These are phyloP conservation scores for Uronychia binucleata DNA, from an alignment of 73 alveolate genomes.

Conservation along the genomic window DNA sequence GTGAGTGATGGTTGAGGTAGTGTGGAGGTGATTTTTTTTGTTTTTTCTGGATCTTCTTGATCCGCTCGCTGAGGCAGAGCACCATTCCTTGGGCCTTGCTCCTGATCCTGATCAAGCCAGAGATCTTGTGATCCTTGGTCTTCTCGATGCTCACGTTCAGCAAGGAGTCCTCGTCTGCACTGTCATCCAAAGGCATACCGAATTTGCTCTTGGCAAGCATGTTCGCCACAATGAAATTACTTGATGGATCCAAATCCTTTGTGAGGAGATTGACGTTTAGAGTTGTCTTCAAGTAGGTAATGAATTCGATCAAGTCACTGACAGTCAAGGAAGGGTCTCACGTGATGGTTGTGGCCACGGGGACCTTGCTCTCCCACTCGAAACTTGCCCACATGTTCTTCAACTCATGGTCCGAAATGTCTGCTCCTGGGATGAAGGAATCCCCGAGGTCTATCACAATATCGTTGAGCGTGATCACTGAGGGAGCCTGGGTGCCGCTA, in stretches of 20 bases:
- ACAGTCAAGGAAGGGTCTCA: neutral
- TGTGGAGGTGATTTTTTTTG: too few relatives aligned
- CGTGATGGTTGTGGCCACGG: constrained; percentile 62
- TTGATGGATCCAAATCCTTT: constrained; percentile 67
- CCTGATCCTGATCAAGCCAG: constrained; percentile 90
- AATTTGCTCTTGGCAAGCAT: constrained; percentile 89
- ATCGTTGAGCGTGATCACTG: constrained; percentile 84
- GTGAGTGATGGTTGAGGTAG: too few relatives aligned
- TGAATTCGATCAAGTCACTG: constrained; percentile 72
- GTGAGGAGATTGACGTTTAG: constrained; percentile 80
- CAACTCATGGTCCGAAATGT: constrained; percentile 78
- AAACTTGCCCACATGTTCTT: constrained; percentile 96
- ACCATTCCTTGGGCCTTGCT: constrained; percentile 88
- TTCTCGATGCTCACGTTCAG: constrained; percentile 90
- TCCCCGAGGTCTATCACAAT: constrained; percentile 90
- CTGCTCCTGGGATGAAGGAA: constrained; percentile 80
- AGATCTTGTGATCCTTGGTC: constrained; percentile 74
- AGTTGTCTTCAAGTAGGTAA: constrained; percentile 63
- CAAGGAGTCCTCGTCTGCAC: constrained; percentile 86
- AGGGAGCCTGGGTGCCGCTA: constrained; percentile 79
- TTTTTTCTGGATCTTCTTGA: neutral
- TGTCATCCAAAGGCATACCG: neutral
- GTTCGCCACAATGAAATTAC: constrained; percentile 81
- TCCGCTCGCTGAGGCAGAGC: constrained; percentile 50
- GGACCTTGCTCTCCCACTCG: constrained; percentile 97